phyloP scores from a whole-genome alignment of 2,329 filamentous ascomycete species.

The Fusarium solani-melongenae region DNA sequence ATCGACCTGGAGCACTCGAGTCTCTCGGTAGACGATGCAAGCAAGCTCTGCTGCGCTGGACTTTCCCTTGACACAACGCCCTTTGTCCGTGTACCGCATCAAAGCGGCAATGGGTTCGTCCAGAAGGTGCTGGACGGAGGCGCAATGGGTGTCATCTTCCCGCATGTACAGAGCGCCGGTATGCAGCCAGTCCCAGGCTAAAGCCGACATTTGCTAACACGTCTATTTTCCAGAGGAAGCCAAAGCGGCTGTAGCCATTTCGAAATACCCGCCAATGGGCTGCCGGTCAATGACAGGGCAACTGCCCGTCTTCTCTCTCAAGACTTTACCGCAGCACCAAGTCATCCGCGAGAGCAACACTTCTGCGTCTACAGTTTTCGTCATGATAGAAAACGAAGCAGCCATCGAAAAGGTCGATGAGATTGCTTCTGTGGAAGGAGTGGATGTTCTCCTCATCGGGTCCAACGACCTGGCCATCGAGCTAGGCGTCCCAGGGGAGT shows the following conservation, averaged over 20 bases:
- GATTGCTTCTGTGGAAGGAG: slow-evolving; percentile 45
- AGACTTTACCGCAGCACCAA: slow-evolving; percentile 1
- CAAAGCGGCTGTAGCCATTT: slow-evolving; percentile 53
- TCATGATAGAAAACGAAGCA: slow-evolving; percentile 44
- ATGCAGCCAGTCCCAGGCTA: neutral
- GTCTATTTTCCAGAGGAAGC: slow-evolving; percentile 51
- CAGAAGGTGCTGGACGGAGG: slow-evolving; percentile 48
- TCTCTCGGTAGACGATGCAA: slow-evolving; percentile 46
- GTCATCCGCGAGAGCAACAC: slow-evolving; percentile 21
- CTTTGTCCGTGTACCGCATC: slow-evolving; percentile 48
- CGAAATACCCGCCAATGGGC: slow-evolving; percentile 41
- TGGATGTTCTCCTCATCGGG: slow-evolving; percentile 48
- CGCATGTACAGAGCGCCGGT: slow-evolving; percentile 39
- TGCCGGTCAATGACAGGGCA: slow-evolving; percentile 39
- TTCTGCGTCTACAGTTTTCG: slow-evolving; percentile 36
- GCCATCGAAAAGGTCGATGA: slow-evolving; percentile 40
- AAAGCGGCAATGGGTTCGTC: slow-evolving; percentile 49
- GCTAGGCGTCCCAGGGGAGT: slow-evolving; percentile 18
- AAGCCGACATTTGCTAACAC: neutral
- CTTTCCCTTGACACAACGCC: slow-evolving; percentile 44
- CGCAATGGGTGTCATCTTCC: slow-evolving; percentile 48
- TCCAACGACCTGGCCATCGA: slow-evolving; percentile 44
- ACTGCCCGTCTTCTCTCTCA: slow-evolving; percentile 35
- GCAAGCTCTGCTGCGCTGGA: slow-evolving; percentile 43
- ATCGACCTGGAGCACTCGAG: slow-evolving; percentile 53